phyloP scores from a whole-genome alignment of 208 protist species.

The Wallacemonas sp. region DNA sequence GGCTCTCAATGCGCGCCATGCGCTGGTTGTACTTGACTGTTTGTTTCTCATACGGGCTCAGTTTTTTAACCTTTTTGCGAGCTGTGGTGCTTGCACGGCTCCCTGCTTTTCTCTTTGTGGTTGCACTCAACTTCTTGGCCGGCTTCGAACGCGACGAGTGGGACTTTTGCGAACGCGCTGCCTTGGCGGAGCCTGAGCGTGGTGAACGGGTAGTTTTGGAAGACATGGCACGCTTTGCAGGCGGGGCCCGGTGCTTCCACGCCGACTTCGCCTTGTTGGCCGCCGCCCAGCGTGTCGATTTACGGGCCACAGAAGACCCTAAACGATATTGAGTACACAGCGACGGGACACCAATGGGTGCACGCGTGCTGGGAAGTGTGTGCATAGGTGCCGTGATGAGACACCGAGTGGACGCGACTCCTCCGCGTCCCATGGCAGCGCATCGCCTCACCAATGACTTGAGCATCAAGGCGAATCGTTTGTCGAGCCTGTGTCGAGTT shows the following conservation, averaged over 20 bases:
- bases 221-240: not conserved
- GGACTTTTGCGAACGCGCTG: not conserved
- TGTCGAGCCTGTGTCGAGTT: too few species aligned
- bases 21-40: slow-evolving; percentile 87
- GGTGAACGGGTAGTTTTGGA: not conserved
- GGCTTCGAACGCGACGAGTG: not conserved
- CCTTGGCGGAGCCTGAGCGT: not conserved
- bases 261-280: not conserved
- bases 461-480: too few species aligned
- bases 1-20: slow-evolving; percentile 74
- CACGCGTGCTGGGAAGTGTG: too few species aligned
- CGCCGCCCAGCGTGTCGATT: not conserved
- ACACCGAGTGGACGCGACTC: too few species aligned
- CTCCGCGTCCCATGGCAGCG: not conserved
- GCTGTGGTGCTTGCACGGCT: too few species aligned
- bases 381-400: too few species aligned
- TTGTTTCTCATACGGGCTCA: slow-evolving; percentile 48
- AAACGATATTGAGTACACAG: slow-evolving; percentile 3
- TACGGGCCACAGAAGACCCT: not conserved
- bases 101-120: not conserved
- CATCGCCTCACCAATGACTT: not conserved
- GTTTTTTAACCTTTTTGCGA: not conserved
- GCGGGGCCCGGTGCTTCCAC: not conserved
- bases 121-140: not conserved
- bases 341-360: too few species aligned